These are phyloP conservation scores for Phytophthora syringae DNA, from an alignment of 352 stramenopile genomes.

Conservation along the genomic window DNA sequence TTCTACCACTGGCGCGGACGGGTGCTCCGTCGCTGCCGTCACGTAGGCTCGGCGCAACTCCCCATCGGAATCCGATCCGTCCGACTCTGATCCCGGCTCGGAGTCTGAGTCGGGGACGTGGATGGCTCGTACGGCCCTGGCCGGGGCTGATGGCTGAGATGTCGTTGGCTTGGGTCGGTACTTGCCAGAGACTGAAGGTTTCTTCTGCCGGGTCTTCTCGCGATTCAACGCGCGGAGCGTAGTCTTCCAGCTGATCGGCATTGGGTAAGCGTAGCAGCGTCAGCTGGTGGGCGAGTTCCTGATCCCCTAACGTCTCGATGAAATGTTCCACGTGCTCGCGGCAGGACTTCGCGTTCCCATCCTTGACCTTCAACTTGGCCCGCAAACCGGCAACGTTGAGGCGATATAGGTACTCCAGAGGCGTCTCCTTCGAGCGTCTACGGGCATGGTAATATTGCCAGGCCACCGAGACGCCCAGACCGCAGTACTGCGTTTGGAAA, in stretches of 20 bases:
- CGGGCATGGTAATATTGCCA: conserved; percentile 8
- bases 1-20: too few species aligned
- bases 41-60: not conserved
- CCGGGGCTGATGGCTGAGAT: not conserved
- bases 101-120: not conserved
- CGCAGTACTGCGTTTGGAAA: conserved; percentile 10
- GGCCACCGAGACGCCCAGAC: conserved; percentile 1
- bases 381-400: conserved; percentile 10
- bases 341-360: not conserved
- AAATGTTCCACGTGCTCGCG: conserved; percentile 23
- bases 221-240: not conserved
- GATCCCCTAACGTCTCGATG: conserved; percentile 20
- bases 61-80: not conserved
- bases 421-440: conserved; percentile 9
- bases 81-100: not conserved
- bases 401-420: conserved; percentile 12
- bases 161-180: not conserved
- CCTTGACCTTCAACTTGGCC: conserved; percentile 4
- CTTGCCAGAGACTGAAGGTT: not conserved
- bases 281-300: conserved; percentile 4
- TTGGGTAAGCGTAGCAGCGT: not conserved
- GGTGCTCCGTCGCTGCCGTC: not conserved
- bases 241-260: conserved; percentile 2
- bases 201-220: not conserved
- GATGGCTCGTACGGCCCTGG: too few species aligned